A percentile compares a stretch with the other conserved stretches of the same genome.
Conservation (phyloP, 495 filamentous ascomycete species). For the Podospora anserina region DNA sequence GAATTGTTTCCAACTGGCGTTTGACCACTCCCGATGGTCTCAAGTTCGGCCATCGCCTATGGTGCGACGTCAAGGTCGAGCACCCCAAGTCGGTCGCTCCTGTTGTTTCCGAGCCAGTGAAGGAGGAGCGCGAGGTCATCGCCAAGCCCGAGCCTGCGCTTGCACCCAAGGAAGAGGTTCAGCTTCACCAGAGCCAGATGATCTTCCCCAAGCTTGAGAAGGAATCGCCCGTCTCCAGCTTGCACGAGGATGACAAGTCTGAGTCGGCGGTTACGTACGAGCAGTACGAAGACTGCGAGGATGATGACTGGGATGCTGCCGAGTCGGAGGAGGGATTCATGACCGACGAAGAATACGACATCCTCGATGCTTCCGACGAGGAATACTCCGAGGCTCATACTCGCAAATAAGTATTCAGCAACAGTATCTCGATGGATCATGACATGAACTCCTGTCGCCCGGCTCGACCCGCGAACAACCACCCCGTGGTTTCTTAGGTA, state of each 20-base stretch:
- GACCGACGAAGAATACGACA: constrained; percentile 97
- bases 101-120: constrained; percentile 10
- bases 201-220: constrained; percentile 97
- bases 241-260: constrained; percentile 55
- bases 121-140: constrained; percentile 24
- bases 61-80: constrained; percentile 83
- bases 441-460: neutral
- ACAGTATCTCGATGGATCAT: neutral
- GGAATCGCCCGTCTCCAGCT: constrained; percentile 80
- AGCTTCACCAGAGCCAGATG: constrained; percentile 62
- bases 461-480: neutral
- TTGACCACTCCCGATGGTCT: constrained; percentile 76
- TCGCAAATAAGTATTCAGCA: constrained; percentile 32
- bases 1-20: constrained; percentile 93
- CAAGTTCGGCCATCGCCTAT: constrained; percentile 87
- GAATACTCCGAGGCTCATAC: constrained; percentile 57
- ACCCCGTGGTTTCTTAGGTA: neutral
- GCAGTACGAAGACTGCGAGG: constrained; percentile 62
- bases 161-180: constrained; percentile 4
- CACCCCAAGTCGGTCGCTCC: constrained; percentile 23
- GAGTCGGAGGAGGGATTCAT: constrained; percentile 66
- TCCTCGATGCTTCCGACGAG: constrained; percentile 92
- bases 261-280: constrained; percentile 33
- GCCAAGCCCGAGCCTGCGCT: constrained; percentile 18
- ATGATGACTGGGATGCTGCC: constrained; percentile 60